Base-by-base conservation (phyloP, 352 stramenopile species). In the Globisporangium parvum region DNA sequence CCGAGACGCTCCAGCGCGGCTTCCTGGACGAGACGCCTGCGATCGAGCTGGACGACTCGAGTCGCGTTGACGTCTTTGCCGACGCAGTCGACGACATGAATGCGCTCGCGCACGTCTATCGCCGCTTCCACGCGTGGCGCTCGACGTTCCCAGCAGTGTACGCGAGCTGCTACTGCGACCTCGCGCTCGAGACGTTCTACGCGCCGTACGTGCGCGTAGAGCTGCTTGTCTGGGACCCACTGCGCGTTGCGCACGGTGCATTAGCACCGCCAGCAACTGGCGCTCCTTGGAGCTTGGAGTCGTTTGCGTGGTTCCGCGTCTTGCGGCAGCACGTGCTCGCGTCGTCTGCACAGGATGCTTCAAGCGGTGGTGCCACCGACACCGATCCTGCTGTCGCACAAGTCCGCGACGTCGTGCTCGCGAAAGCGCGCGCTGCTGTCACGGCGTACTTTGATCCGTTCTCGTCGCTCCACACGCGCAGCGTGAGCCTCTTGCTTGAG, bases 41-140 rank as follows among this genome's bases (percentile, higher is more conserved):
- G 35, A 55, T 48, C 23, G 18, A 57, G 14, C 44, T 48, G 11
- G 41, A 55, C 2, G 26, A 10, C 6, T 24, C 44, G 20, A 50
- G 9, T 37, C 42, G 56, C 11, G 11, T 63, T 0, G 58, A 77
- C 40, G 62, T 84, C 5, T 92, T 90, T 55, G 73, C 62, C 11
- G 79, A 91, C 60, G 71, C 70, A 6, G 71, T 91, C 31, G 77
- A 88, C 55, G 81, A 88, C 14, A 74, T 89, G 41, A 88, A 68
- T 53, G 85, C 77, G 37, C 53, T 92, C 23, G 59, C 72, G 9
- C 63, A 60, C n/a, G 81, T 90, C 2, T 81, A 80, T 20, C 65
- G 62, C 5, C 71, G 70, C 42, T 92, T 92, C 23, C 71, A 85
- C 24, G 75, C 87, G 47, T 92, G 81, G 81, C 80, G 85, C 51